A percentile compares a stretch with the other conserved stretches of the same genome.
Evolutionary conservation across 805 yeast species (phyloP).

Genomic region (Lipomyces starkeyi): DNA sequence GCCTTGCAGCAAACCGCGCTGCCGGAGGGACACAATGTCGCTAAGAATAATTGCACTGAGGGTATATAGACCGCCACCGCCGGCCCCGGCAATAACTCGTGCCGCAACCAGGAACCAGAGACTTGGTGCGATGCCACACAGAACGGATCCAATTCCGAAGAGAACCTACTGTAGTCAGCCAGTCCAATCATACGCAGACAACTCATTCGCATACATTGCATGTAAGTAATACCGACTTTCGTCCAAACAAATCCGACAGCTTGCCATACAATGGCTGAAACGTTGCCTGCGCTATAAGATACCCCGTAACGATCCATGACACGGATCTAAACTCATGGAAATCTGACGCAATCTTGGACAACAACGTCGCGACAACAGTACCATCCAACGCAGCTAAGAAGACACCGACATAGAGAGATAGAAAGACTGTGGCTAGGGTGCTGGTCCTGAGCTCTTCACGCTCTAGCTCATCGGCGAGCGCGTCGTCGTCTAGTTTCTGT

Average conservation of each 20-base stretch:
- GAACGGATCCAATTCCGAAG: constrained; percentile 57
- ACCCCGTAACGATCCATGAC: constrained; percentile 77
- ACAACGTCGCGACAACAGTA: constrained; percentile 59
- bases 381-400: constrained; percentile 58
- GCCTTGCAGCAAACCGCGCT: constrained; percentile 84
- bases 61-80: constrained; percentile 87
- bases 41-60: constrained; percentile 74
- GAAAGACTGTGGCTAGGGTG: constrained; percentile 14
- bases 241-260: constrained; percentile 60
- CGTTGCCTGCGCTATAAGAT: constrained; percentile 70
- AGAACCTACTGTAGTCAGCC: constrained; percentile 42
- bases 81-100: constrained; percentile 80
- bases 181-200: no score
- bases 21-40: constrained; percentile 70
- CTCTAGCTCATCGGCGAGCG: constrained; percentile 12
- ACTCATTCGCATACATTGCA: constrained; percentile 45
- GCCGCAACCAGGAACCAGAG: constrained; percentile 32
- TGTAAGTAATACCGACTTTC: constrained; percentile 50
- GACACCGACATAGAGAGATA: constrained; percentile 47
- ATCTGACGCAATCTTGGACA: constrained; percentile 65
- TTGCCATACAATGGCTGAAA: constrained; percentile 79
- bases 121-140: constrained; percentile 51
- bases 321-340: constrained; percentile 57
- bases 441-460: constrained; percentile 13
- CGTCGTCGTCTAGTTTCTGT: constrained; percentile 1